phyloP scores from a whole-genome alignment of 1,284 basidiomycete genomes.

The Marasmius tenuissimus region DNA sequence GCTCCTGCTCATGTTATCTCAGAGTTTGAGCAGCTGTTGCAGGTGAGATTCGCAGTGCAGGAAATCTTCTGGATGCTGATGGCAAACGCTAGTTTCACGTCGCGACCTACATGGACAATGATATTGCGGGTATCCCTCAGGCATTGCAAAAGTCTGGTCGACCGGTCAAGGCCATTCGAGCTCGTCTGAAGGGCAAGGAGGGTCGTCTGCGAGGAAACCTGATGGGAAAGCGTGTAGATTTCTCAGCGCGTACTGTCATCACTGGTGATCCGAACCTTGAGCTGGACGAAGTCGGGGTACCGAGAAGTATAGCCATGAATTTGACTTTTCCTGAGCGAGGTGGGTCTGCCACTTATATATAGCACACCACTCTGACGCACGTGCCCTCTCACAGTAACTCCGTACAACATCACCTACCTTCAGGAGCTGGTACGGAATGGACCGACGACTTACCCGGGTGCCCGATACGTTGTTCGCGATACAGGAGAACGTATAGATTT shows the following conservation, averaged over 20 bases:
- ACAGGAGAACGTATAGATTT: conserved; percentile 98
- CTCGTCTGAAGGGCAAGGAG: conserved; percentile 98
- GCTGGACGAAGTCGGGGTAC: conserved; percentile 97
- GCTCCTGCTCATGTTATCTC: conserved; percentile 95
- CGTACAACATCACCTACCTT: conserved; percentile 94
- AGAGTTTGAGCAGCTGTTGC: conserved; percentile 95
- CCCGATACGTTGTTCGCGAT: conserved; percentile 96
- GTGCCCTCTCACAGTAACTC: conserved; percentile 68
- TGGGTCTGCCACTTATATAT: conserved; percentile 32
- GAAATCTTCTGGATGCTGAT: conserved; percentile 5
- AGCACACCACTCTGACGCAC: neutral
- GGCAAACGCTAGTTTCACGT: conserved; percentile 78
- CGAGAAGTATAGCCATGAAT: conserved; percentile 97
- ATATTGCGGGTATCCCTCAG: conserved; percentile 97
- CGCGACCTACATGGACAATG: conserved; percentile 99
- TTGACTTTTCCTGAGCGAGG: conserved; percentile 97
- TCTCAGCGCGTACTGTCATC: conserved; percentile 98
- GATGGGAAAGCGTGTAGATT: conserved; percentile 99
- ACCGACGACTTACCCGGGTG: conserved; percentile 94
- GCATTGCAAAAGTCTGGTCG: conserved; percentile 97
- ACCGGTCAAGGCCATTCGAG: conserved; percentile 98
- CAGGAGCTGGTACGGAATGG: conserved; percentile 98
- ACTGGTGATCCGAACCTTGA: conserved; percentile 98
- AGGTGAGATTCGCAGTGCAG: conserved; percentile 46
- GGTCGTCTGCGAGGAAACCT: conserved; percentile 96